These are phyloP conservation scores for Diaporthe ilicicola DNA, from an alignment of 2,329 filamentous ascomycete genomes.

Conservation along the genomic window DNA sequence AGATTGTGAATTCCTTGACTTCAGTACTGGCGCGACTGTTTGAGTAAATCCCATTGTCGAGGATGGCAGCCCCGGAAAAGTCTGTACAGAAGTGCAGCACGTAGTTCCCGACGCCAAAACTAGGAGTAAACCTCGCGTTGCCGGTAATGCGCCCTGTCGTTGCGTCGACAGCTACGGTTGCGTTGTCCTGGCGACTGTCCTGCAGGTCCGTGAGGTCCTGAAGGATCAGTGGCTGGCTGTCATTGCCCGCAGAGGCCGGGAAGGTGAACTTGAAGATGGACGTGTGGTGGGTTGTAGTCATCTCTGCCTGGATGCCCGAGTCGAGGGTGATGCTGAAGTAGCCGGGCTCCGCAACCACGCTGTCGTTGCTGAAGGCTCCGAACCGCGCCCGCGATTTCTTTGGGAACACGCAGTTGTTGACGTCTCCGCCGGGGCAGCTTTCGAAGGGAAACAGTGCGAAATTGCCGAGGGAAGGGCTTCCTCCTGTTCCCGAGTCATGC, in stretches of 20 bases:
- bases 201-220: slow-evolving; percentile 73
- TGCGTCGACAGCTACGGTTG: slow-evolving; percentile 61
- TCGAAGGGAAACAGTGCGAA: slow-evolving; percentile 77
- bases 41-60: slow-evolving; percentile 68
- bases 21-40: slow-evolving; percentile 62
- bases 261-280: slow-evolving; percentile 74
- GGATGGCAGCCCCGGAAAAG: slow-evolving; percentile 65
- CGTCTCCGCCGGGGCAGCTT: slow-evolving; percentile 66
- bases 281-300: slow-evolving; percentile 72
- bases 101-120: slow-evolving; percentile 71
- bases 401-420: slow-evolving; percentile 69
- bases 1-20: slow-evolving; percentile 57
- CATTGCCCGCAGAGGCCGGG: slow-evolving; percentile 48
- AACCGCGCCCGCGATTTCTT: slow-evolving; percentile 51
- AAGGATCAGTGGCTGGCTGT: slow-evolving; percentile 66
- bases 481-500: slow-evolving; percentile 67
- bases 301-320: slow-evolving; percentile 68
- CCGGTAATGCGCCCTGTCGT: slow-evolving; percentile 69
- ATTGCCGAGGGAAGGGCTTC: slow-evolving; percentile 72
- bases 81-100: slow-evolving; percentile 73
- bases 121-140: slow-evolving; percentile 68
- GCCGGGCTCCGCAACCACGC: slow-evolving; percentile 67
- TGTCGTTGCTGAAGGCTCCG: slow-evolving; percentile 57
- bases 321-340: slow-evolving; percentile 70
- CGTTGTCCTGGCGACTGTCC: slow-evolving; percentile 66